These are phyloP conservation scores for Globisporangium nagaii DNA, from an alignment of 352 stramenopile genomes.

Conservation along the genomic window DNA sequence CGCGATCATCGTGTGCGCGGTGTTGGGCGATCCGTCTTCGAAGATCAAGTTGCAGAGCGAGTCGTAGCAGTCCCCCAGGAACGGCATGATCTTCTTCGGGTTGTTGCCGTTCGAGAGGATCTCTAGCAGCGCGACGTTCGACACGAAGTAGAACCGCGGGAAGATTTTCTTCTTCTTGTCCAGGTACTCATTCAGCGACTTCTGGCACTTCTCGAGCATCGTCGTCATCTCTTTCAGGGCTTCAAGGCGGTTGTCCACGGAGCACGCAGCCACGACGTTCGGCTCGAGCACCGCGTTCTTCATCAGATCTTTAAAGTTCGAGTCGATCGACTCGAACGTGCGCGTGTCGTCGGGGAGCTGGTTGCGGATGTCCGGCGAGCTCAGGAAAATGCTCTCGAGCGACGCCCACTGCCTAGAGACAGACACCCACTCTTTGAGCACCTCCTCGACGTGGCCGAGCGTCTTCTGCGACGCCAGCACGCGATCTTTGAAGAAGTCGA, in stretches of 20 bases:
- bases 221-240: conserved; percentile 84
- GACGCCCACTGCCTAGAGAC: conserved; percentile 87
- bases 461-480: conserved; percentile 76
- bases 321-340: conserved; percentile 86
- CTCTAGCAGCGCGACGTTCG: conserved; percentile 81
- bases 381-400: conserved; percentile 87
- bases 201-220: conserved; percentile 87
- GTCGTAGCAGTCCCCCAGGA: conserved; percentile 97
- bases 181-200: conserved; percentile 85
- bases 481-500: conserved; percentile 87
- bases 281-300: conserved; percentile 86
- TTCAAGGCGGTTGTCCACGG: conserved; percentile 76
- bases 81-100: conserved; percentile 97
- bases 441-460: conserved; percentile 80
- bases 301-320: conserved; percentile 89
- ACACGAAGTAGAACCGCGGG: conserved; percentile 89
- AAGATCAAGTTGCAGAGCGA: conserved; percentile 87
- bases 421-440: conserved; percentile 84
- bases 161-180: conserved; percentile 93
- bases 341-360: conserved; percentile 82
- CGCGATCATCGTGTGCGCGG: conserved; percentile 80
- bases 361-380: conserved; percentile 84
- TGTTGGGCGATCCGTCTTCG: conserved; percentile 73
- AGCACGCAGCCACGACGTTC: conserved; percentile 72
- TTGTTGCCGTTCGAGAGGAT: conserved; percentile 91